A percentile compares a stretch with the other conserved stretches of the same genome.
Conservation (phyloP, 106 monocot species). For the Allium fistulosum region DNA sequence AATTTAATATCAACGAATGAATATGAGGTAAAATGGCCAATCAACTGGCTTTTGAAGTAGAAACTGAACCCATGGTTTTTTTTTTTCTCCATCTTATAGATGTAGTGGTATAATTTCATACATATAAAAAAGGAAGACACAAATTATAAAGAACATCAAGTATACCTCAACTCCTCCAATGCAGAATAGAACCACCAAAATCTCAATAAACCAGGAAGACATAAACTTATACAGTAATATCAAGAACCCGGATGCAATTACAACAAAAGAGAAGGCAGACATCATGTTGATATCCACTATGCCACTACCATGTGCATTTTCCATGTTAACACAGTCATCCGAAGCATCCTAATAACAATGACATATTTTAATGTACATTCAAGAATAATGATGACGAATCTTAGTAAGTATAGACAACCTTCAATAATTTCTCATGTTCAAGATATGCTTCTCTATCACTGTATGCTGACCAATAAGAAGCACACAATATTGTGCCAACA, state of each 20-base stretch:
- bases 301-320: constrained; percentile 40
- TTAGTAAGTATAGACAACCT: constrained; percentile 33
- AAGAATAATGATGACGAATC: not conserved
- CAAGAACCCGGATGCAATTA: constrained; percentile 90
- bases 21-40: not conserved
- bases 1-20: not conserved
- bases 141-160: constrained; percentile 8
- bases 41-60: not conserved
- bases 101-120: not conserved
- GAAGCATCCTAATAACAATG: constrained; percentile 57
- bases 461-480: constrained; percentile 97
- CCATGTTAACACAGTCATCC: constrained; percentile 40
- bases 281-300: constrained; percentile 89
- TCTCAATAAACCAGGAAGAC: constrained; percentile 92
- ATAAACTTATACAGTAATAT: constrained; percentile 87
- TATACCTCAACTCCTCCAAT: constrained; percentile 97
- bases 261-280: constrained; percentile 85
- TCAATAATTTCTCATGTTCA: constrained; percentile 82
- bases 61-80: not conserved
- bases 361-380: constrained; percentile 3
- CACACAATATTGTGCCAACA: constrained; percentile 92
- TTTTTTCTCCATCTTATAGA: not conserved
- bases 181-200: constrained; percentile 98
- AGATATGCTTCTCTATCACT: constrained; percentile 78
- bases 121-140: not conserved